Percentiles rank a stretch among this genome's conserved stretches.
phyloP scores from a whole-genome alignment of 768 basidiomycete genomes.

The Cystofilobasidium macerans region DNA sequence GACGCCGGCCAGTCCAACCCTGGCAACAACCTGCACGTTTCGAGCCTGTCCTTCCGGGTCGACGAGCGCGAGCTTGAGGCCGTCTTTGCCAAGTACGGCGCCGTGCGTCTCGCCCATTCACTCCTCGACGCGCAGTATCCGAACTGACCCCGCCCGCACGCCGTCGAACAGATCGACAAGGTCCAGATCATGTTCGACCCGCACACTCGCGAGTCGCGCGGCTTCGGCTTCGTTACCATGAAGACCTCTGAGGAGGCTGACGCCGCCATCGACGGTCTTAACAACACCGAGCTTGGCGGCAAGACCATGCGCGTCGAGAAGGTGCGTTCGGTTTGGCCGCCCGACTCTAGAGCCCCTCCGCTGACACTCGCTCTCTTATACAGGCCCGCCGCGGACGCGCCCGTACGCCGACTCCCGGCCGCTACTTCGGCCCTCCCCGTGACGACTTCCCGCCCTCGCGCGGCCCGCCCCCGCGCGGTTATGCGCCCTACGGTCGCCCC shows the following conservation, averaged over 20 bases:
- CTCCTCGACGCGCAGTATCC: background rate
- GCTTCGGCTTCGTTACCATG: conserved; percentile 85
- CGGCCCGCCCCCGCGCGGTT: conserved; percentile 21
- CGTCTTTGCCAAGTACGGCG: conserved; percentile 76
- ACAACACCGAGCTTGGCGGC: conserved; percentile 74
- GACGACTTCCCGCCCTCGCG: conserved; percentile 28
- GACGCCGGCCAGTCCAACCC: conserved; percentile 42
- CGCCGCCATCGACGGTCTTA: conserved; percentile 72
- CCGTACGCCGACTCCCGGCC: conserved; percentile 64
- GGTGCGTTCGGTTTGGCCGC: conserved; percentile 40
- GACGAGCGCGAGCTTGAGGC: conserved; percentile 81
- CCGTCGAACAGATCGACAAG: conserved; percentile 48
- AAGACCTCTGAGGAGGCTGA: conserved; percentile 77
- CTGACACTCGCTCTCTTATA: conserved; percentile 47
- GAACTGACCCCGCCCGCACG: background rate
- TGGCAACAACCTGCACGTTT: conserved; percentile 58
- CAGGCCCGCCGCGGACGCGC: conserved; percentile 38
- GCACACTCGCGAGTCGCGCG: conserved; percentile 59
- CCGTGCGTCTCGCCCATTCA: conserved; percentile 45
- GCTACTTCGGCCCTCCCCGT: conserved; percentile 89
- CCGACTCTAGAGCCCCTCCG: too few species aligned
- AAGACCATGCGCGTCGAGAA: conserved; percentile 82
- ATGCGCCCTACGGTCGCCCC: background rate
- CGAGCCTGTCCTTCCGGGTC: conserved; percentile 49
- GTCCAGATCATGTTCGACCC: conserved; percentile 58